These are phyloP conservation scores for Blastobotrys robertii DNA, from an alignment of 805 yeast species.

Conservation along the genomic window DNA sequence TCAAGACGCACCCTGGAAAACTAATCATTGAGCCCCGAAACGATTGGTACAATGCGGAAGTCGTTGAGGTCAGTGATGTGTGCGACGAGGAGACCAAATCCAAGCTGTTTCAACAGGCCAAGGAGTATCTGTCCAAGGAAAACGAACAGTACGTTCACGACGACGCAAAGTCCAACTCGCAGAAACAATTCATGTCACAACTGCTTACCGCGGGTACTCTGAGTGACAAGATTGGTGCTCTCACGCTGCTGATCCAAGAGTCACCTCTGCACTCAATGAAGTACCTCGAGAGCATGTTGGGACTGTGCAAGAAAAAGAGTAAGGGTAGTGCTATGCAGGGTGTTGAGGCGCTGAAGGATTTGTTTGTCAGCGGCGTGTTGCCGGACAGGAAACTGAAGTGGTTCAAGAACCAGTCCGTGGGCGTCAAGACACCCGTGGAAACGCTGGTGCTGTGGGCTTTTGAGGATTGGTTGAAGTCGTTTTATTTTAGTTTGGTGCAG, in stretches of 20 bases:
- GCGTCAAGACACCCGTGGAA: slow-evolving; percentile 36
- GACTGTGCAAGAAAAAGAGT: slow-evolving; percentile 81
- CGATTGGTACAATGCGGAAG: slow-evolving; percentile 64
- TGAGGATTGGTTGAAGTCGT: slow-evolving; percentile 78
- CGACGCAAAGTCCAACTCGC: slow-evolving; percentile 66
- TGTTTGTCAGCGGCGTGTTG: slow-evolving; percentile 76
- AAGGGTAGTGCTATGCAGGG: slow-evolving; percentile 90
- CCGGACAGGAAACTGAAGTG: slow-evolving; percentile 66
- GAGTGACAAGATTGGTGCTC: slow-evolving; percentile 88
- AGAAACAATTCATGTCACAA: slow-evolving; percentile 78
- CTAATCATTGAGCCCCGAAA: slow-evolving; percentile 50
- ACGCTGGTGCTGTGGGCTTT: slow-evolving; percentile 69
- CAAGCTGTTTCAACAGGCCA: slow-evolving; percentile 55
- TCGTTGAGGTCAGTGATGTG: slow-evolving; percentile 32
- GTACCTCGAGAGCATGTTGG: slow-evolving; percentile 67
- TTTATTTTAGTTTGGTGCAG: slow-evolving; percentile 66
- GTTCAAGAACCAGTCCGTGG: slow-evolving; percentile 66
- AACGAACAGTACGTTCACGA: slow-evolving; percentile 63
- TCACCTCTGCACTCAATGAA: slow-evolving; percentile 85
- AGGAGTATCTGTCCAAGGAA: slow-evolving; percentile 55
- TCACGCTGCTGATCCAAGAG: slow-evolving; percentile 87
- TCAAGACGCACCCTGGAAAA: slow-evolving; percentile 9
- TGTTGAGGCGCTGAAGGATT: slow-evolving; percentile 80
- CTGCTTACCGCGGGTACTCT: slow-evolving; percentile 87
- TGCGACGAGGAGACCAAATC: not conserved